A percentile compares a stretch with the other conserved stretches of the same genome.
Conservation (phyloP, 345 rosid species). For the Sonneratia caseolaris region DNA sequence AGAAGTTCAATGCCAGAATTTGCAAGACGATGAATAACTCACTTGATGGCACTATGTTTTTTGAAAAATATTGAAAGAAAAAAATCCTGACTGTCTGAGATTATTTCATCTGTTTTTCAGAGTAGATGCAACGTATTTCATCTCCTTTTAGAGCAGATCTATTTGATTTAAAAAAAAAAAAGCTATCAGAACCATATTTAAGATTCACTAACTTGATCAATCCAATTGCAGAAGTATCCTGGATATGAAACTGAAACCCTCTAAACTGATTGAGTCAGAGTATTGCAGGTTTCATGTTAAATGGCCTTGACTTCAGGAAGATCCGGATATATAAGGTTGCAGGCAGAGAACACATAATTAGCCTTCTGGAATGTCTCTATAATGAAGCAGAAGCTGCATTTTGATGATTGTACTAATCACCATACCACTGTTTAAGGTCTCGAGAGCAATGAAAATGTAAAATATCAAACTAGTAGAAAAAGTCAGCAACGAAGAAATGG, state of each 20-base stretch:
- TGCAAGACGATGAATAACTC: too few relatives aligned
- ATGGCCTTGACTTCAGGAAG: background rate
- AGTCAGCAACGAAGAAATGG: background rate
- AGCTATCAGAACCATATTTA: too few relatives aligned
- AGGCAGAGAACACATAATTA: background rate
- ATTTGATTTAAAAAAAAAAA: too few relatives aligned
- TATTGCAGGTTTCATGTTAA: slow-evolving; percentile 5
- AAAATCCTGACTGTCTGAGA: too few relatives aligned
- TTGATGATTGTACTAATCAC: background rate
- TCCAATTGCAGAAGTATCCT: slow-evolving; percentile 12
- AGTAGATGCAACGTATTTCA: too few relatives aligned
- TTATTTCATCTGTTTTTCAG: too few relatives aligned
- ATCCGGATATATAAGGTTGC: background rate
- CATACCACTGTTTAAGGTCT: background rate
- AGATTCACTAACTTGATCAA: background rate
- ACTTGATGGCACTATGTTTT: too few relatives aligned
- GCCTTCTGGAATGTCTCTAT: background rate
- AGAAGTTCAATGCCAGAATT: too few relatives aligned
- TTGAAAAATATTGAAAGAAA: too few relatives aligned
- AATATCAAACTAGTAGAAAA: background rate
- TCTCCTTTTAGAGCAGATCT: too few relatives aligned
- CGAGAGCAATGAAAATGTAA: background rate
- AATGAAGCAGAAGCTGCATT: background rate
- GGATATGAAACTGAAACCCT: background rate
- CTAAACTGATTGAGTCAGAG: slow-evolving; percentile 4